Percentiles rank a stretch among this genome's conserved stretches.
Conservation (phyloP, 768 basidiomycete species). For the Clitopilus passeckerianus region DNA sequence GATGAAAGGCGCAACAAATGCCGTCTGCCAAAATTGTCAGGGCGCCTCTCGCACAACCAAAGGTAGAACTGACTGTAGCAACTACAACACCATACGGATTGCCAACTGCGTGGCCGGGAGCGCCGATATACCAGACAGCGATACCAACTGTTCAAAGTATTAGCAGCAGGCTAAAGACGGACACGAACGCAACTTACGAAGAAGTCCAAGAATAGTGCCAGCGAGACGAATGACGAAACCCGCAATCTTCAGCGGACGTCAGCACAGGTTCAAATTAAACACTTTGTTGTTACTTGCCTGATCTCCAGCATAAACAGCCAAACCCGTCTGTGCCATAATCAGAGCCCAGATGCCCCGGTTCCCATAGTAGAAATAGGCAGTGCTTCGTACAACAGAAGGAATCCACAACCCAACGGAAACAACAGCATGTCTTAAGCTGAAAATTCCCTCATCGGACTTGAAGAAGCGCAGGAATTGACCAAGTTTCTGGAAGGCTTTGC, state of each 20-base stretch:
- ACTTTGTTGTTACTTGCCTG: conserved; percentile 19
- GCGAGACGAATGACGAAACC: conserved; percentile 26
- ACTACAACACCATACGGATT: conserved; percentile 38
- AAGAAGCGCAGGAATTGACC: conserved; percentile 31
- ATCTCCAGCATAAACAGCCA: conserved; percentile 39
- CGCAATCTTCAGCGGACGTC: conserved; percentile 20
- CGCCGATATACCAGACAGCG: conserved; percentile 39
- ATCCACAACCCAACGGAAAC: conserved; percentile 38
- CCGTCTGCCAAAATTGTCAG: conserved; percentile 17
- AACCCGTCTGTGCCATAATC: conserved; percentile 37
- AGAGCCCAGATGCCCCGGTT: conserved; percentile 41
- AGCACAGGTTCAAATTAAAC: background rate
- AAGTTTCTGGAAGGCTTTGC: conserved; percentile 24
- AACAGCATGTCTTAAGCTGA: conserved; percentile 31
- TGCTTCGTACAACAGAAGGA: conserved; percentile 29
- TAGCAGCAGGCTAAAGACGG: background rate
- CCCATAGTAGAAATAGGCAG: conserved; percentile 37
- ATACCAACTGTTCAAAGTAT: conserved; percentile 23
- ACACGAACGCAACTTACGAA: conserved; percentile 17
- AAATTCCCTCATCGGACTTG: conserved; percentile 35
- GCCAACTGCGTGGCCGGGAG: conserved; percentile 26
- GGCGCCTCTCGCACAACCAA: background rate
- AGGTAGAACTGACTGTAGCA: conserved; percentile 25
- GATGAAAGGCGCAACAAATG: conserved; percentile 28
- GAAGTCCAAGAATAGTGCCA: conserved; percentile 29